These are phyloP conservation scores for Aspergillus wentii DNA, from an alignment of 495 filamentous ascomycete species.

Conservation along the genomic window DNA sequence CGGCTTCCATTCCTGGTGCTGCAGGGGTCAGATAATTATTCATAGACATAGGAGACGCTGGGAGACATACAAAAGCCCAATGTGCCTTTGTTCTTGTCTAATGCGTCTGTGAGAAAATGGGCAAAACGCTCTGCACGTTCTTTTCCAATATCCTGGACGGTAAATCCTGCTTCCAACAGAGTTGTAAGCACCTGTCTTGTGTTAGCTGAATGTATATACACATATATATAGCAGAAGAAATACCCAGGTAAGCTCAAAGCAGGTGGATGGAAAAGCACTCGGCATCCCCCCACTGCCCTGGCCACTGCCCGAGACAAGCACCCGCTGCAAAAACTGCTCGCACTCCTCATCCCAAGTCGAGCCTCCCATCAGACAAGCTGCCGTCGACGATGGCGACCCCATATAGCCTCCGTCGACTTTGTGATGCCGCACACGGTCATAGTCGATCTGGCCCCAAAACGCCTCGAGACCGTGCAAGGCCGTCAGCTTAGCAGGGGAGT, in stretches of 20 bases:
- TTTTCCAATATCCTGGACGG: too few relatives aligned
- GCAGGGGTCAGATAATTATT: too few relatives aligned
- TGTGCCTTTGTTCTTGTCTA: too few relatives aligned
- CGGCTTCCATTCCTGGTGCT: neutral
- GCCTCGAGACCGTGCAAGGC: slow-evolving; percentile 44
- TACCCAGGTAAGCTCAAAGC: slow-evolving; percentile 38
- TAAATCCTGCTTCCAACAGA: too few relatives aligned
- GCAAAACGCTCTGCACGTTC: too few relatives aligned
- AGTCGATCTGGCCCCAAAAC: slow-evolving; percentile 38
- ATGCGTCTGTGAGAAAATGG: too few relatives aligned
- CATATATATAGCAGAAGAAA: too few relatives aligned
- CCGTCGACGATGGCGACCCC: slow-evolving; percentile 45
- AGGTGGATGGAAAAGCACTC: slow-evolving; percentile 16
- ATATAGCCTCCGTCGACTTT: slow-evolving; percentile 38
- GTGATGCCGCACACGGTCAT: slow-evolving; percentile 39
- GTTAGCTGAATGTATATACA: too few relatives aligned
- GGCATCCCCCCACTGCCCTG: slow-evolving; percentile 27
- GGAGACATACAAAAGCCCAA: too few relatives aligned
- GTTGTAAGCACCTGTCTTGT: too few relatives aligned
- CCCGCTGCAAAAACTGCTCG: slow-evolving; percentile 20
- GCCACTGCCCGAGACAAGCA: slow-evolving; percentile 19
- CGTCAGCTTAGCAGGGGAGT: slow-evolving; percentile 20
- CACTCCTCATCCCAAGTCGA: slow-evolving; percentile 29
- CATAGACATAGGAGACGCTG: too few relatives aligned
- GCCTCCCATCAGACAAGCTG: slow-evolving; percentile 38